Percentiles rank a stretch among this genome's conserved stretches.
These are phyloP conservation scores for Hawksworthiomyces lignivorus DNA, from an alignment of 2,329 filamentous ascomycete genomes.

Conservation along the genomic window DNA sequence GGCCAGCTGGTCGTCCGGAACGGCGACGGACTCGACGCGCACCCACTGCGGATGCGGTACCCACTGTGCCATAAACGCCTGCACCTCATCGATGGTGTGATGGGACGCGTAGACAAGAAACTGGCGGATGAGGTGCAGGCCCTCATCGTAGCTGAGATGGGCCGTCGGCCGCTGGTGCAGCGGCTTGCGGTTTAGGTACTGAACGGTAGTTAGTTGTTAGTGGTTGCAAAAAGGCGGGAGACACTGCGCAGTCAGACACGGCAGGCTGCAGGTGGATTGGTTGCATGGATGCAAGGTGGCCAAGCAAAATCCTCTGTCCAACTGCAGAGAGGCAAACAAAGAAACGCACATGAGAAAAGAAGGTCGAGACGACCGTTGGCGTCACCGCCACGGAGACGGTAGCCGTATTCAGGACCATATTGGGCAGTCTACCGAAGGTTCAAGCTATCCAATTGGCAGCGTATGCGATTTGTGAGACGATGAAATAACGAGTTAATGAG, in stretches of 20 bases:
- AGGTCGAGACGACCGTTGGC: constrained; percentile 78
- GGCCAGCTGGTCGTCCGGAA: constrained; percentile 56
- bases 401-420: constrained; percentile 58
- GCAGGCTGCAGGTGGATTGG: no score
- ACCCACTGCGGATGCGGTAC: constrained; percentile 88
- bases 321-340: no score
- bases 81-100: constrained; percentile 87
- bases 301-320: no score
- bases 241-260: no score
- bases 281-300: no score
- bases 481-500: no score
- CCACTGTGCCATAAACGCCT: constrained; percentile 85
- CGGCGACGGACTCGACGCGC: constrained; percentile 60
- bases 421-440: no score
- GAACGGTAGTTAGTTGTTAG: not conserved
- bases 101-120: constrained; percentile 81
- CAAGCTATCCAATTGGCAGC: no score
- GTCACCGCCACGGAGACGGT: constrained; percentile 77
- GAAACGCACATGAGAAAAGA: constrained; percentile 74
- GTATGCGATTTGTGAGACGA: no score
- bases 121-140: constrained; percentile 74
- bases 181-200: constrained; percentile 77
- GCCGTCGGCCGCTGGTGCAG: constrained; percentile 74
- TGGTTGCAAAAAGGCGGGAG: not conserved
- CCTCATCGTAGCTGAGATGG: constrained; percentile 91